A percentile compares a stretch with the other conserved stretches of the same genome.
Conservation (phyloP, 176 grass and related monocot genomes). For the Saccharum spontaneum region DNA sequence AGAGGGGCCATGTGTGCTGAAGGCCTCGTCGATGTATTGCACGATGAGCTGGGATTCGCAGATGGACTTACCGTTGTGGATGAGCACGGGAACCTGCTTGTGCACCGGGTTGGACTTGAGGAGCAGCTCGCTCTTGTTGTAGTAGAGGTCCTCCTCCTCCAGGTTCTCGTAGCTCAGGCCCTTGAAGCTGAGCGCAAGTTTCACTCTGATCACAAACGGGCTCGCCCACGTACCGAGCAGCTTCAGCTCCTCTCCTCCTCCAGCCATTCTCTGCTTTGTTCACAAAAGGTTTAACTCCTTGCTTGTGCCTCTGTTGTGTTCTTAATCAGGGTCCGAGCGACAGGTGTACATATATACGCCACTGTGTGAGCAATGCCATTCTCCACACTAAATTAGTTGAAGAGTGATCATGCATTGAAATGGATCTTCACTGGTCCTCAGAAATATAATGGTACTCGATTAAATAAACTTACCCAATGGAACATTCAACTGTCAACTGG, state of each 20-base stretch:
- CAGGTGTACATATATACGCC: background rate
- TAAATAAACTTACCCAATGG: background rate
- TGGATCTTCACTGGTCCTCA: background rate
- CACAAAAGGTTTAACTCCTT: background rate
- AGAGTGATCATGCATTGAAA: background rate
- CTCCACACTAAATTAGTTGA: background rate
- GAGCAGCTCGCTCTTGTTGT: slow-evolving; percentile 55
- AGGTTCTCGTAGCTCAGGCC: slow-evolving; percentile 19
- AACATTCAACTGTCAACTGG: background rate
- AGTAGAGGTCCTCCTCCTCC: slow-evolving; percentile 1
- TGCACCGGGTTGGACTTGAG: slow-evolving; percentile 56
- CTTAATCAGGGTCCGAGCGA: background rate
- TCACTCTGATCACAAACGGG: slow-evolving; percentile 23
- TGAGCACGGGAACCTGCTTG: slow-evolving; percentile 49
- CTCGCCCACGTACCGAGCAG: slow-evolving; percentile 34
- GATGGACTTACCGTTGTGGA: slow-evolving; percentile 41
- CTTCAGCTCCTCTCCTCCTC: slow-evolving; percentile 28
- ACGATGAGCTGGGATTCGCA: slow-evolving; percentile 51
- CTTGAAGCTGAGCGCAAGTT: slow-evolving; percentile 38
- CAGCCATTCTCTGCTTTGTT: background rate
- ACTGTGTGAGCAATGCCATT: background rate
- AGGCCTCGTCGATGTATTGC: slow-evolving; percentile 52
- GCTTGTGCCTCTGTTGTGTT: background rate
- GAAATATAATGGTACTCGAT: background rate
- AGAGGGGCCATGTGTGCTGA: background rate